Evolutionary conservation across 2,329 filamentous ascomycete species (phyloP).

Genomic region (Pyricularia sp.): DNA sequence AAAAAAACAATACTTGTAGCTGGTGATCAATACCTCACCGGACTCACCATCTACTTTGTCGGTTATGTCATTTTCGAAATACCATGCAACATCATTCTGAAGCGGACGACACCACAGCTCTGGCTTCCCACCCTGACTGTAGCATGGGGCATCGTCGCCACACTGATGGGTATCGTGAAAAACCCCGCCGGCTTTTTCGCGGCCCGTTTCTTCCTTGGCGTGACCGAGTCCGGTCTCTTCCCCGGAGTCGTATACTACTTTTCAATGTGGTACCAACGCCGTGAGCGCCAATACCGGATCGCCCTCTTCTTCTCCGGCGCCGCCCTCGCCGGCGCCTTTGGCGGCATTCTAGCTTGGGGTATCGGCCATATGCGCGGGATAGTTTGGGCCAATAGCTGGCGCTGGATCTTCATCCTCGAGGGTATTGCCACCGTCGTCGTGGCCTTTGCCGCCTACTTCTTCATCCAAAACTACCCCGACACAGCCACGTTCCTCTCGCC

Average conservation of each 20-base stretch:
- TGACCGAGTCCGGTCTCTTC: slow-evolving; percentile 39
- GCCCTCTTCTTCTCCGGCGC: slow-evolving; percentile 44
- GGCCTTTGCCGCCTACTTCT: slow-evolving; percentile 36
- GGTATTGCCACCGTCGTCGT: slow-evolving; percentile 42
- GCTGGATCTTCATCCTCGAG: slow-evolving; percentile 49
- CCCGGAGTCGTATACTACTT: slow-evolving; percentile 37
- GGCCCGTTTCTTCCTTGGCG: slow-evolving; percentile 34
- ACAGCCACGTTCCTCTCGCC: slow-evolving; percentile 44
- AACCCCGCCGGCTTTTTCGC: slow-evolving; percentile 37
- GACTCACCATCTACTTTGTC: slow-evolving; percentile 53
- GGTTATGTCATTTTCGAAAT: slow-evolving; percentile 48
- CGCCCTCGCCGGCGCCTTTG: slow-evolving; percentile 41
- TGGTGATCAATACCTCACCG: slow-evolving; percentile 51
- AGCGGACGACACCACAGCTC: slow-evolving; percentile 41
- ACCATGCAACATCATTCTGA: slow-evolving; percentile 49
- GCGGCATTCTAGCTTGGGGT: slow-evolving; percentile 41
- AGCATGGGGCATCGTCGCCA: slow-evolving; percentile 41
- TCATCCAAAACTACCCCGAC: slow-evolving; percentile 54
- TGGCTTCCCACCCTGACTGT: slow-evolving; percentile 47
- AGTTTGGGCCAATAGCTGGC: slow-evolving; percentile 39
- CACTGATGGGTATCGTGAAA: slow-evolving; percentile 34
- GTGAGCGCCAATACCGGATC: slow-evolving; percentile 40
- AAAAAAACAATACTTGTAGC: no score
- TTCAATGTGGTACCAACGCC: slow-evolving; percentile 42
- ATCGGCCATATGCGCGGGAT: slow-evolving; percentile 40